These are phyloP conservation scores for Acacia confusa DNA, from an alignment of 306 rosid species.

Conservation along the genomic window DNA sequence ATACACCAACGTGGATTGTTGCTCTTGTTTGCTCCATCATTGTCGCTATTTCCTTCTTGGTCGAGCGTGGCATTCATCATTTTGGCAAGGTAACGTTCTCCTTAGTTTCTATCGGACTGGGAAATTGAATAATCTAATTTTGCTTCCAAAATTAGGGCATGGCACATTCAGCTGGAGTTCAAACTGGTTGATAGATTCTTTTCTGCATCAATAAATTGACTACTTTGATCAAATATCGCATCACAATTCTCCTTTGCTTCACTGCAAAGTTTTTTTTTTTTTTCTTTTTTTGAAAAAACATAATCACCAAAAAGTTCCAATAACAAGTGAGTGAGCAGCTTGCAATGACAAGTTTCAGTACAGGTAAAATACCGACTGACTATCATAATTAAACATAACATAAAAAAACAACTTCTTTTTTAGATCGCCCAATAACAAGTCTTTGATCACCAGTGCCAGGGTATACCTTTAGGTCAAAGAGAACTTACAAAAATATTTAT, in stretches of 20 bases:
- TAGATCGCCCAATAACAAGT: no score
- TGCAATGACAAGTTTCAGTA: no score
- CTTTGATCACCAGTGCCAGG: accelerated
- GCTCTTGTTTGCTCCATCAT: slow-evolving; percentile 76
- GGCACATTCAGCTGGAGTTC: background rate
- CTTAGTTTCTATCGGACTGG: background rate
- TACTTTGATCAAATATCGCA: background rate
- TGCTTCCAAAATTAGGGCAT: background rate
- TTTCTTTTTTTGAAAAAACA: no score
- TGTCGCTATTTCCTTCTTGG: slow-evolving; percentile 64
- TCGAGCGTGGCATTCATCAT: slow-evolving; percentile 70
- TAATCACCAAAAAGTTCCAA: no score
- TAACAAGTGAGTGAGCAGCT: no score
- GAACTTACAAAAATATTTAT: no score
- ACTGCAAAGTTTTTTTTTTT: no score
- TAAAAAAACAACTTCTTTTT: background rate
- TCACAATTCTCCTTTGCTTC: background rate
- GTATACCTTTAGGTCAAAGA: no score
- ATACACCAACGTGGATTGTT: slow-evolving; percentile 86
- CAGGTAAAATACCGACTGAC: background rate
- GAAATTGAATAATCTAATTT: background rate
- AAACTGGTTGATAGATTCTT: background rate
- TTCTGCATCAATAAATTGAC: background rate
- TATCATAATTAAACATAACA: background rate
- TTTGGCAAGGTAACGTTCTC: slow-evolving; percentile 67